Conservation (phyloP, 2,329 filamentous ascomycete species). For the Ascochyta fabae region DNA sequence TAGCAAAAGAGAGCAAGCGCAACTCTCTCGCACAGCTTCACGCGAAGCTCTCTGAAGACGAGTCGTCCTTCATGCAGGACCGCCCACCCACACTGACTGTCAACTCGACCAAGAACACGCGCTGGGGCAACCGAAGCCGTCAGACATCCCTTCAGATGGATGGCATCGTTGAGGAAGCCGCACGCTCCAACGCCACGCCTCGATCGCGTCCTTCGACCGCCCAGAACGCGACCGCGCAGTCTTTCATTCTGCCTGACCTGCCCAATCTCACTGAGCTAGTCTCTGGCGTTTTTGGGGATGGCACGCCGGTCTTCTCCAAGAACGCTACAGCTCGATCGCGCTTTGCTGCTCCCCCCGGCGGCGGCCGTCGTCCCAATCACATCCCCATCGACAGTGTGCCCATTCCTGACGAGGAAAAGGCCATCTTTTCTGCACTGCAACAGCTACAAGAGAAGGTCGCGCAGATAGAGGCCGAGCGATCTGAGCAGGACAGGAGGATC, state of each 20-base stretch:
- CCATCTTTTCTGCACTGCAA: conserved; percentile 66
- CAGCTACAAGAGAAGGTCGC: conserved; percentile 64
- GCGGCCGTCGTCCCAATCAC: conserved; percentile 46
- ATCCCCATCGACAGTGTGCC: conserved; percentile 60
- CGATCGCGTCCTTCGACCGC: conserved; percentile 51
- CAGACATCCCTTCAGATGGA: conserved; percentile 51
- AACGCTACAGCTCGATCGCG: conserved; percentile 59
- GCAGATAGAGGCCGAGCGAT: conserved; percentile 63
- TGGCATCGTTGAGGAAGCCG: conserved; percentile 30
- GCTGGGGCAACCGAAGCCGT: conserved; percentile 58
- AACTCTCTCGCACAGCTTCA: conserved; percentile 64
- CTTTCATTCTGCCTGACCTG: conserved; percentile 66
- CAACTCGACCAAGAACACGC: conserved; percentile 57
- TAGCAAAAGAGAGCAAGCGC: conserved; percentile 48
- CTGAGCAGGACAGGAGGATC: conserved; percentile 56
- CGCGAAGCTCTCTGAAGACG: conserved; percentile 60
- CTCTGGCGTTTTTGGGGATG: conserved; percentile 64
- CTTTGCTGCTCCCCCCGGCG: conserved; percentile 56
- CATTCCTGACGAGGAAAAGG: conserved; percentile 67
- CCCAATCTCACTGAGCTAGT: conserved; percentile 68
- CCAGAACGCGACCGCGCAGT: conserved; percentile 61
- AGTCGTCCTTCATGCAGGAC: conserved; percentile 60
- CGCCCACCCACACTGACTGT: conserved; percentile 54
- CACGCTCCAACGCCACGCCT: conserved; percentile 29
- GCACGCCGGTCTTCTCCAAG: conserved; percentile 63